Conservation (phyloP, 2,329 filamentous ascomycete genomes). For the Hypoxylon sp. region DNA sequence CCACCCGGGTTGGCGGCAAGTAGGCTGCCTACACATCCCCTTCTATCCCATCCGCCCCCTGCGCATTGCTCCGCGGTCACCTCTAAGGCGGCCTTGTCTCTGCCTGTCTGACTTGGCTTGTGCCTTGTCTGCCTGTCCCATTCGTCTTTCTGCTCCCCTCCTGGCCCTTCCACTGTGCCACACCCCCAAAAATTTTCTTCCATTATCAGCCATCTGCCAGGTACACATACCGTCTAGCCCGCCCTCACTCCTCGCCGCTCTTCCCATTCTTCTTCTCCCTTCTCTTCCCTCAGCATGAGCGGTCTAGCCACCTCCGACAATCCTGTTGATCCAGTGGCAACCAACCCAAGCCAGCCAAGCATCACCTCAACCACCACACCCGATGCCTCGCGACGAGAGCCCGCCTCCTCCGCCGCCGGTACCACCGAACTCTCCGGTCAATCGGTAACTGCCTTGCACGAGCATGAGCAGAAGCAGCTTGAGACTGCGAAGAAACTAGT, state of each 20-base stretch:
- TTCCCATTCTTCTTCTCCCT: constrained; percentile 50
- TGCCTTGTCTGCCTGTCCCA: constrained; percentile 49
- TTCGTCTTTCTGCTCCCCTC: constrained; percentile 50
- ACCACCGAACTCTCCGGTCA: constrained; percentile 76
- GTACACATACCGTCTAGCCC: constrained; percentile 52
- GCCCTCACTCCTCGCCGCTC: constrained; percentile 49
- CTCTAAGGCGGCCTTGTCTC: constrained; percentile 51
- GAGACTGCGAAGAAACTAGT: constrained; percentile 62
- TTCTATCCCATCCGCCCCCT: constrained; percentile 49
- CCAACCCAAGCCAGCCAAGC: constrained; percentile 53
- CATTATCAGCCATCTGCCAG: constrained; percentile 50
- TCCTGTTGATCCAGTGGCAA: constrained; percentile 56
- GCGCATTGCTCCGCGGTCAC: constrained; percentile 51
- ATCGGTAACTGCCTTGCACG: constrained; percentile 67
- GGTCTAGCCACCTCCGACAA: constrained; percentile 55
- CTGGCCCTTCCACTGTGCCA: constrained; percentile 52
- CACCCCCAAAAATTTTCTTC: constrained; percentile 54
- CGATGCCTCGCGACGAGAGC: constrained; percentile 75
- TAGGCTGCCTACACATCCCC: constrained; percentile 45
- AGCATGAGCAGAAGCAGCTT: constrained; percentile 52
- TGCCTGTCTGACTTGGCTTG: constrained; percentile 52
- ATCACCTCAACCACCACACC: constrained; percentile 57
- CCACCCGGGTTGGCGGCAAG: constrained; percentile 44
- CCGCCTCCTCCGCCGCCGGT: constrained; percentile 73
- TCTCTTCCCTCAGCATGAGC: constrained; percentile 57